Evolutionary conservation across 2,329 filamentous ascomycete species (phyloP).

Genomic region (Exophiala phaeomuriformis): DNA sequence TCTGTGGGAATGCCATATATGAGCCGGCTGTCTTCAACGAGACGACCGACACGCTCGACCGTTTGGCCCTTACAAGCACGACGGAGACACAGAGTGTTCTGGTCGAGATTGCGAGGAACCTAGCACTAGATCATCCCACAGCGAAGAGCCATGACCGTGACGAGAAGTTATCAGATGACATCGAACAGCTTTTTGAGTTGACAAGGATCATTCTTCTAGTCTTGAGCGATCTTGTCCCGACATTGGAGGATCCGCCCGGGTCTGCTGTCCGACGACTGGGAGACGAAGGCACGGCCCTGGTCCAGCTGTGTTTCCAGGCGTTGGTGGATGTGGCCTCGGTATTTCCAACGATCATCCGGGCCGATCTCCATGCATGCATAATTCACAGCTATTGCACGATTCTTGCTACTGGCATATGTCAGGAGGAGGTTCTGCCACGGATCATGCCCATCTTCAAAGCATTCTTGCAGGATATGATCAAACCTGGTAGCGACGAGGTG

Average conservation of each 20-base stretch:
- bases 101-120: constrained; percentile 82
- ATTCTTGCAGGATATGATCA: constrained; percentile 61
- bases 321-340: constrained; percentile 92
- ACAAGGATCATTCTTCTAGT: constrained; percentile 95
- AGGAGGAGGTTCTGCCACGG: constrained; percentile 81
- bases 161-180: constrained; percentile 86
- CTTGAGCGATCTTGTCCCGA: constrained; percentile 77
- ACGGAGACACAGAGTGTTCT: constrained; percentile 85
- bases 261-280: constrained; percentile 29
- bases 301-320: constrained; percentile 73
- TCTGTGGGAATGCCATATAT: constrained; percentile 94
- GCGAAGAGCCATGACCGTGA: constrained; percentile 62
- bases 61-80: constrained; percentile 84
- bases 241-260: constrained; percentile 47
- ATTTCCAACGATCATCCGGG: constrained; percentile 93
- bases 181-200: constrained; percentile 94
- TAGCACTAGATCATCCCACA: constrained; percentile 87
- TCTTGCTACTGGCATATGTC: constrained; percentile 76
- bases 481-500: constrained; percentile 34
- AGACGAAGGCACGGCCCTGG: constrained; percentile 75
- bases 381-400: constrained; percentile 95
- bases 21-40: constrained; percentile 93
- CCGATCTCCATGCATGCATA: constrained; percentile 91
- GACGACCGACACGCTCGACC: constrained; percentile 90
- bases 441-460: constrained; percentile 85